Conservation (phyloP, 2,329 filamentous ascomycete genomes). For the Massarina eburnea region DNA sequence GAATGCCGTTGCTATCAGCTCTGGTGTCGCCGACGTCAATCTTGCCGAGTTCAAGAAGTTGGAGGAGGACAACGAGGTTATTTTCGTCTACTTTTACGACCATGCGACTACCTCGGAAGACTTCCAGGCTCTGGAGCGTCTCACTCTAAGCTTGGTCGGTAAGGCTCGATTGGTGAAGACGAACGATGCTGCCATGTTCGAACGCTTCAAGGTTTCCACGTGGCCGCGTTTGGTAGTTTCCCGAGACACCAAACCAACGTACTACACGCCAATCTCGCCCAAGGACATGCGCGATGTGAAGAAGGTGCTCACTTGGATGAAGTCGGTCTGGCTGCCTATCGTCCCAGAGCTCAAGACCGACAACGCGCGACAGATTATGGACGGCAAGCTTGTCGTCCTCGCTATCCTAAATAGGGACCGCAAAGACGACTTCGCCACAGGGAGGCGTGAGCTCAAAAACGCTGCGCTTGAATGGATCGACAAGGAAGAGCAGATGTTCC, state of each 20-base stretch:
- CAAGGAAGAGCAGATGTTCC: constrained; percentile 87
- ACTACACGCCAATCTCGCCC: constrained; percentile 84
- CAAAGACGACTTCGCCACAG: constrained; percentile 73
- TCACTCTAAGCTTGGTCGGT: constrained; percentile 86
- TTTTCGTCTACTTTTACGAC: constrained; percentile 98
- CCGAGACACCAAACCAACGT: constrained; percentile 83
- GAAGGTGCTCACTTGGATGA: constrained; percentile 88
- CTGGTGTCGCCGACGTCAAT: constrained; percentile 79
- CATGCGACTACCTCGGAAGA: constrained; percentile 92
- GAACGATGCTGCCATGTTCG: constrained; percentile 70
- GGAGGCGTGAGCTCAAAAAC: constrained; percentile 89
- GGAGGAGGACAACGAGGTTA: constrained; percentile 90
- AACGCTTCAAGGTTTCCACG: constrained; percentile 91
- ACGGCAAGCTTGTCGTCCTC: constrained; percentile 90
- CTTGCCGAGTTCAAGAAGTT: constrained; percentile 74
- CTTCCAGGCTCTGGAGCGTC: constrained; percentile 80
- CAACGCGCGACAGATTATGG: constrained; percentile 94
- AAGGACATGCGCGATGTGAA: constrained; percentile 88
- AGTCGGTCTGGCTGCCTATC: constrained; percentile 91
- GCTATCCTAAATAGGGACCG: constrained; percentile 82
- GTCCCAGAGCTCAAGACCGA: constrained; percentile 89
- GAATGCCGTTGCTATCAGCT: constrained; percentile 76
- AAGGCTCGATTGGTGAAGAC: constrained; percentile 93
- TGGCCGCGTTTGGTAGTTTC: constrained; percentile 94
- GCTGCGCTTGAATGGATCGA: constrained; percentile 98